Evolutionary conservation across 805 yeast species (phyloP).

Genomic region (Zygosaccharomyces bisporus): DNA sequence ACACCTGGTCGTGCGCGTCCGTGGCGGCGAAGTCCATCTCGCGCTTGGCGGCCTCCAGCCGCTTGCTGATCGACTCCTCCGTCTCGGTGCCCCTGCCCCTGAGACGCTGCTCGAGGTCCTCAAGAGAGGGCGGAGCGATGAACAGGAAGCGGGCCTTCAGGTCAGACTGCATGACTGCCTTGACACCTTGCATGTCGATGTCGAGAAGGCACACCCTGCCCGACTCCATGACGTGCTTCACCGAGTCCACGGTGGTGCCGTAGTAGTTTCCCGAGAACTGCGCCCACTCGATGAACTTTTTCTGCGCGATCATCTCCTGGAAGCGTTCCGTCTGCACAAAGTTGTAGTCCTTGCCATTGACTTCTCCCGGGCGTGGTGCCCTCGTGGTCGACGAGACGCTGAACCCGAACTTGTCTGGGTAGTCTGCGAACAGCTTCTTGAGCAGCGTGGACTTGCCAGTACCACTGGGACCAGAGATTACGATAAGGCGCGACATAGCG

Average conservation of each 20-base stretch:
- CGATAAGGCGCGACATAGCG: constrained; percentile 67
- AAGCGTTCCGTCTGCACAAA: constrained; percentile 78
- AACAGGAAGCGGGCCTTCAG: constrained; percentile 84
- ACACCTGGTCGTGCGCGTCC: constrained; percentile 86
- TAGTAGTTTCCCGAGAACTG: constrained; percentile 96
- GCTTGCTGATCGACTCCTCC: constrained; percentile 72
- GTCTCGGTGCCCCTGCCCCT: constrained; percentile 94
- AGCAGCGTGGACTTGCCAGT: constrained; percentile 94
- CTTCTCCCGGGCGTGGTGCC: constrained; percentile 87
- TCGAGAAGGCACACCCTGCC: constrained; percentile 86
- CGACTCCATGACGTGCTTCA: constrained; percentile 50
- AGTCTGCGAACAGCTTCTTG: constrained; percentile 85
- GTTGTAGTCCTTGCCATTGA: constrained; percentile 83
- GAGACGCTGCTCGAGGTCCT: constrained; percentile 68
- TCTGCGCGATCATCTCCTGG: constrained; percentile 65
- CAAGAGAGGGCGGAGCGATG: constrained; percentile 89
- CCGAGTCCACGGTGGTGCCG: constrained; percentile 88
- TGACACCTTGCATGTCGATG: constrained; percentile 99
- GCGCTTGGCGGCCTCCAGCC: constrained; percentile 80
- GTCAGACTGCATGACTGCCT: constrained; percentile 77
- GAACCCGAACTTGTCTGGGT: constrained; percentile 86
- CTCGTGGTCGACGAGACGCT: constrained; percentile 89
- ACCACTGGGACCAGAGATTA: constrained; percentile 94
- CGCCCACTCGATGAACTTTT: constrained; percentile 94
- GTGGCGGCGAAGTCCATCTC: constrained; percentile 86